Percentiles rank a stretch among this genome's conserved stretches.
phyloP scores from a whole-genome alignment of 2,329 filamentous ascomycete species.

The Aspergillus nomiae region DNA sequence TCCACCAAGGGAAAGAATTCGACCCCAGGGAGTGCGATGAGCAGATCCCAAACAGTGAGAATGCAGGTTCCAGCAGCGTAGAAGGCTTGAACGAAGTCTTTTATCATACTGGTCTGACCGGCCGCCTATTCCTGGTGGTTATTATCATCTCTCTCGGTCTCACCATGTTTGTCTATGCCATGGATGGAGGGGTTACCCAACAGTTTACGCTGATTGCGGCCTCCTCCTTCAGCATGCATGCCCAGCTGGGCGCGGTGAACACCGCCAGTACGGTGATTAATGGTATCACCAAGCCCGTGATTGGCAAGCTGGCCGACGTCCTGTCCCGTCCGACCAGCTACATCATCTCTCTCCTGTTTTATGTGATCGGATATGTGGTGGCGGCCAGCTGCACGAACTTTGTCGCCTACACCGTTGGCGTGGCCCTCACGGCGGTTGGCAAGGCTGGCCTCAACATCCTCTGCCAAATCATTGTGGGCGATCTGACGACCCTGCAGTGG shows the following conservation, averaged over 20 bases:
- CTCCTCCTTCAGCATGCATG: not conserved
- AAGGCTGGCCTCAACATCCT: slow-evolving; percentile 32
- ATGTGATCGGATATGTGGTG: not conserved
- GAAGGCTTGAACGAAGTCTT: not conserved
- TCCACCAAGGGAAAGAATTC: not conserved
- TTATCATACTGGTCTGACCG: not conserved
- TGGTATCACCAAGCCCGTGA: not conserved
- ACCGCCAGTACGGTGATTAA: not conserved
- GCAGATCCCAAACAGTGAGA: not conserved
- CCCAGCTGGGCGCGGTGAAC: not conserved
- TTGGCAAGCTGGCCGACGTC: not conserved
- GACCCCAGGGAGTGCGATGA: not conserved
- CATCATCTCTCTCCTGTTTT: not conserved
- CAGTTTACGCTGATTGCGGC: not conserved
- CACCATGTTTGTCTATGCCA: not conserved
- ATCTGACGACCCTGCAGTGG: slow-evolving; percentile 32
- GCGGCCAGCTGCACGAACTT: slow-evolving; percentile 18
- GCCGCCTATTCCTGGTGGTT: not conserved
- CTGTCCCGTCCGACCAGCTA: not conserved
- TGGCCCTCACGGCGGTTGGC: slow-evolving; percentile 29
- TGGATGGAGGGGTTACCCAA: not conserved
- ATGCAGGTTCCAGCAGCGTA: not conserved
- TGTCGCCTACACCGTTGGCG: slow-evolving; percentile 28
- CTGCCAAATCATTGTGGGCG: slow-evolving; percentile 30
- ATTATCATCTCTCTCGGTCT: not conserved